These are phyloP conservation scores for Leptosphaerulina australis DNA, from an alignment of 2,329 filamentous ascomycete genomes.

Conservation along the genomic window DNA sequence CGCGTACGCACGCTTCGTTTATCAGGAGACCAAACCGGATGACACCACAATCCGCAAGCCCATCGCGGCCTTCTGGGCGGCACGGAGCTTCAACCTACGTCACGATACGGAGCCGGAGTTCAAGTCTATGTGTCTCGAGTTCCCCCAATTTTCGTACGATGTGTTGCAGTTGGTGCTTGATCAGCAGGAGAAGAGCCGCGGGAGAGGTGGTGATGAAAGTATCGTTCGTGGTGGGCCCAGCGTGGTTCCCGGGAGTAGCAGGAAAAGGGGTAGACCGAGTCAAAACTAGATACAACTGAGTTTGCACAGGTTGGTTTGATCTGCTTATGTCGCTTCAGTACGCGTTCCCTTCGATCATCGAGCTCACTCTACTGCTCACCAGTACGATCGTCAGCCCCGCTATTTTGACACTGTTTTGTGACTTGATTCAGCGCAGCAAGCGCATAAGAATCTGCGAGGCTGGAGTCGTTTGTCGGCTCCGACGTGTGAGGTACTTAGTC, in stretches of 20 bases:
- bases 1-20: conserved; percentile 88
- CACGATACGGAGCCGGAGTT: conserved; percentile 88
- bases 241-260: conserved; percentile 44
- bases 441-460: conserved; percentile 49
- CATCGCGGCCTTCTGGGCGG: conserved; percentile 90
- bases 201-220: conserved; percentile 25
- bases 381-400: conserved; percentile 59
- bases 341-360: conserved; percentile 29
- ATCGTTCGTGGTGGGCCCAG: conserved; percentile 41
- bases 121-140: conserved; percentile 82
- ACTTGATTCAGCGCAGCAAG: conserved; percentile 59
- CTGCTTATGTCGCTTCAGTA: background rate
- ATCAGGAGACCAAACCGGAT: conserved; percentile 72
- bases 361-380: conserved; percentile 58
- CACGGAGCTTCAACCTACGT: conserved; percentile 76
- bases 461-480: conserved; percentile 16
- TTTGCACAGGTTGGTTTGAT: background rate
- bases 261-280: conserved; percentile 42
- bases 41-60: conserved; percentile 79
- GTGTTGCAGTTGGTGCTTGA: conserved; percentile 72
- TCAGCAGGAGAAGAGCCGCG: conserved; percentile 54
- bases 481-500: conserved; percentile 50
- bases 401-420: conserved; percentile 58
- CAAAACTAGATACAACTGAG: conserved; percentile 26
- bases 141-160: conserved; percentile 90